phyloP scores from a whole-genome alignment of 2,329 filamentous ascomycete species.

The Sarocladium oryzae region DNA sequence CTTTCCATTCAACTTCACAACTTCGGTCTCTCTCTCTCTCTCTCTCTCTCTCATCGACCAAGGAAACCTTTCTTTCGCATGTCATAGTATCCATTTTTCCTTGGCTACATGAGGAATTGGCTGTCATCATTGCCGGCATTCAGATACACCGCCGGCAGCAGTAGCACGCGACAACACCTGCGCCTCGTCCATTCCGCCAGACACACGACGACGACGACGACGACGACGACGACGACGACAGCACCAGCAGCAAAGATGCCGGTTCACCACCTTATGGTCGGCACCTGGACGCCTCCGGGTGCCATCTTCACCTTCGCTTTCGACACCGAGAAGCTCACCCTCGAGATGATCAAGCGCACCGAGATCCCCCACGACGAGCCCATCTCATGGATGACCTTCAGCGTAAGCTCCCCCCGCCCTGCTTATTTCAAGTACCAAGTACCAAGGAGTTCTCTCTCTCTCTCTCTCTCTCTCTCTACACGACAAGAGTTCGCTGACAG shows the following conservation, averaged over 20 bases:
- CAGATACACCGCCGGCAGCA: no score
- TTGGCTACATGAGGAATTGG: no score
- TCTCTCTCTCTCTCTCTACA: background rate
- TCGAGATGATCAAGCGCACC: conserved; percentile 73
- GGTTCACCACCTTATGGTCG: conserved; percentile 81
- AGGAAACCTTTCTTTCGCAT: no score
- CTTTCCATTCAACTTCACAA: no score
- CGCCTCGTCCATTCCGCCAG: background rate
- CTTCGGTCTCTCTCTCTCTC: no score
- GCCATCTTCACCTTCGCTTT: conserved; percentile 87
- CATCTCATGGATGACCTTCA: conserved; percentile 91
- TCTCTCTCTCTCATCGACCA: no score
- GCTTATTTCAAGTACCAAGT: no score
- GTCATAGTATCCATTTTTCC: no score
- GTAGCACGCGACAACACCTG: background rate
- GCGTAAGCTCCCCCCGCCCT: conserved; percentile 53
- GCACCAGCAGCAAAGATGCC: conserved; percentile 48
- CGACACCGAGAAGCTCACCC: conserved; percentile 70
- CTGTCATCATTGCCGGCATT: no score
- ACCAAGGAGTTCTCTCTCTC: background rate
- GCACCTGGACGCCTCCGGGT: conserved; percentile 84
- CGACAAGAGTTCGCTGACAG: background rate
- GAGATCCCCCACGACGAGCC: conserved; percentile 77
- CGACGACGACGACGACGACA: background rate
- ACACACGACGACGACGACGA: background rate